Evolutionary conservation across 129 eudicot species (phyloP), one percentile per base, ranked within the genome.

Genomic region (Flaveria trinervia): DNA sequence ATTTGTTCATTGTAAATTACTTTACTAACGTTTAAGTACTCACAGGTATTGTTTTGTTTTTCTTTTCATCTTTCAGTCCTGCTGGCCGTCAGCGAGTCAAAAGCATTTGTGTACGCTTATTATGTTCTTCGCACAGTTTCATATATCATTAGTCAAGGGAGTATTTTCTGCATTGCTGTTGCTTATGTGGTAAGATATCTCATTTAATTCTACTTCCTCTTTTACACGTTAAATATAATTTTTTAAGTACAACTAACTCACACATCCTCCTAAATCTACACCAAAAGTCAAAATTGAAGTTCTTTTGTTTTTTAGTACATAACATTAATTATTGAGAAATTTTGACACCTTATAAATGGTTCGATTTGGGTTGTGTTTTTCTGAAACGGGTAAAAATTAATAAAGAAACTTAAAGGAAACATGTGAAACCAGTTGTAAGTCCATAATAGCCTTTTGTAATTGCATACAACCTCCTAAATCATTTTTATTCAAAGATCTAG

Each of bases 121-220:
- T 93, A 93, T 73, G 84, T 70, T 74, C 78, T 91, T 68, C 97
- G 98, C 13, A 93, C 97, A 20, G 48, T 93, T 69, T 91, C 98
- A 45, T 87, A 82, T 60, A 93, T 91, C 68, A 88, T 91, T 50
- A 93, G 98, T 87, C 97, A 93, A 80, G 98, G 98, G 85, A 93
- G 97, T 84, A 93, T 93, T 61, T 93, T 93, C 93, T 90, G 93
- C 89, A 93, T 93, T 76, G 83, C 97, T 68, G 97, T 87, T 81
- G 98, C 98, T 65, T 93, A 93, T 85, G 97, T 87, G 86, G 98
- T 93, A 85, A 89, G 93, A 76, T 4, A 36, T 44, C 79, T n/a
- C 59, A 25, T 77, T 64, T 49, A 6, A 9, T 64, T 46, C 59
- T 74, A 60, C 48, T 62, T 55, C 43, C 11, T 51, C 11, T 25